Base-by-base conservation (phyloP, 2,329 filamentous ascomycete genomes). In the Phyllosticta citribraziliensis region DNA sequence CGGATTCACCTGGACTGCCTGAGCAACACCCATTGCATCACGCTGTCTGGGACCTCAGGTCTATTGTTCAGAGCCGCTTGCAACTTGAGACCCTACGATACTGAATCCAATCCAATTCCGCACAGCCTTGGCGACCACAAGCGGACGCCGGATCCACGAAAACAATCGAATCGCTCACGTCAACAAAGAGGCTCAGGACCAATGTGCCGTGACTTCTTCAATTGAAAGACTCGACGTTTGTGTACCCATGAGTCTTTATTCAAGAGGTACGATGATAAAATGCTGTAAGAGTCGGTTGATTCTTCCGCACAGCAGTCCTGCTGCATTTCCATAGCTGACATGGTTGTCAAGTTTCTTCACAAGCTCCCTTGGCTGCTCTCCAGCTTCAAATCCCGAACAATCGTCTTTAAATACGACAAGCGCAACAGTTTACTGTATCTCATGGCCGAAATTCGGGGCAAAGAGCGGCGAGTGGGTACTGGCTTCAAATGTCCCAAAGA, bases 401-500 rank as follows among this genome's bases (percentile, higher is more conserved):
- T 47, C 19, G 25, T 20, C 6, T 60, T 52, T n/a, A 47, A 40
- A 17, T 61, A 51, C 20, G 25, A 57, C 50, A 55, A 20, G 27
- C 20, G 17, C 9, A 35, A 52, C n/a, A 47, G 35, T 4, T 52
- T 60, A 19, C 25, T 56, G 24, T 56, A 24, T 52, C 24, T 35
- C 3, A 56, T 61, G 54, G 24, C 59, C 2, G 3, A 47, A 1
- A 25, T 19, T 2, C 30, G 22, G 9, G 54, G 47, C 17, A 30
- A 19, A 2, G 59, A 61, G 20, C 35, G 40, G 14, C 24, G 50
- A 25, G 54, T 61, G 35, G 24, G 24, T n/a, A 27, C 3, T 24
- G 24, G 40, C 27, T 22, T 10, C 24, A 40, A 40, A 20, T 63
- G 72, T 25, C 72, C 70, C 5, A 35, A 66, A 22, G 67, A 65